phyloP scores from a whole-genome alignment of 805 yeast species.

The Pichia heedii region DNA sequence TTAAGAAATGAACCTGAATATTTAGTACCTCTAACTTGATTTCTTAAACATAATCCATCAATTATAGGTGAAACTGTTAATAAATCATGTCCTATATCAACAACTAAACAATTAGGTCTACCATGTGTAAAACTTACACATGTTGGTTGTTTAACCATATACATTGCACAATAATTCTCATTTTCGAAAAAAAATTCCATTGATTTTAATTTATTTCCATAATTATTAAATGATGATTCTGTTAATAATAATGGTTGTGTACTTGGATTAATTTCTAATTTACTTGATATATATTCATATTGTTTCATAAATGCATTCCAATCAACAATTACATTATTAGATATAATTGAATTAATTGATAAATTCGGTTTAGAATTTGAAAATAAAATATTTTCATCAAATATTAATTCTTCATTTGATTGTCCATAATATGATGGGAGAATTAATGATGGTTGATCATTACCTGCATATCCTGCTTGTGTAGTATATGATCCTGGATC shows the following conservation, averaged over 20 bases:
- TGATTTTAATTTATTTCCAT: slow-evolving; percentile 54
- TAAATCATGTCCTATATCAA: slow-evolving; percentile 77
- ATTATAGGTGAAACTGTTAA: slow-evolving; percentile 72
- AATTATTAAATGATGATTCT: slow-evolving; percentile 80
- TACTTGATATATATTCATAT: slow-evolving; percentile 52
- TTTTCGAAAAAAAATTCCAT: slow-evolving; percentile 65
- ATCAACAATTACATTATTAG: slow-evolving; percentile 58
- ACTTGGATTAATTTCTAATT: slow-evolving; percentile 41
- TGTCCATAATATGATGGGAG: slow-evolving; percentile 61
- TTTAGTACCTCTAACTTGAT: slow-evolving; percentile 60
- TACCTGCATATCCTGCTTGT: slow-evolving; percentile 87
- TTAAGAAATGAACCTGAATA: slow-evolving; percentile 65
- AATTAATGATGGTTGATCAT: slow-evolving; percentile 72
- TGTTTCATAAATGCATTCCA: slow-evolving; percentile 83
- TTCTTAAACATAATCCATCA: slow-evolving; percentile 70
- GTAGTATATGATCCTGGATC: slow-evolving; percentile 87
- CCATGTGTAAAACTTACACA: slow-evolving; percentile 86
- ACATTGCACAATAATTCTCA: slow-evolving; percentile 70
- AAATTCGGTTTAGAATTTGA: slow-evolving; percentile 39
- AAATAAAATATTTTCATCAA: slow-evolving; percentile 26
- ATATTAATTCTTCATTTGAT: slow-evolving; percentile 7
- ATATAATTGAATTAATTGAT: slow-evolving; percentile 48
- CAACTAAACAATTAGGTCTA: slow-evolving; percentile 76
- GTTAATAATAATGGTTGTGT: slow-evolving; percentile 77
- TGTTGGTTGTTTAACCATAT: slow-evolving; percentile 74